phyloP scores from a whole-genome alignment of 2,329 filamentous ascomycete species.

The Curvularia verruculosa region DNA sequence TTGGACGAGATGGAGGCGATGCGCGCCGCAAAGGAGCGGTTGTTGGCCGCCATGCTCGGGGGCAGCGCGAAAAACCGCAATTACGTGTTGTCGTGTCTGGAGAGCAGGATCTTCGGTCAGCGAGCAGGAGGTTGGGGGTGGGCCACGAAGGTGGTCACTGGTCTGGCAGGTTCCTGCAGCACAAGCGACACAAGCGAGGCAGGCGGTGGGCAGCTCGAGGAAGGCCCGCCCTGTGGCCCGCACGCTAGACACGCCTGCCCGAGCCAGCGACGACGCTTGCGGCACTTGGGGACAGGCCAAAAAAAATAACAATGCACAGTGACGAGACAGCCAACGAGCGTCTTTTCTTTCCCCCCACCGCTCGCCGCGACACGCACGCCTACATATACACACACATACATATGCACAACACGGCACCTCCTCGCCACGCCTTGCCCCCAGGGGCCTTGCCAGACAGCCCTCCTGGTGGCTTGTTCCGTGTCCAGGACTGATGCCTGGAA shows the following conservation, averaged over 20 bases:
- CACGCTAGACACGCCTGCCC: conserved; percentile 6
- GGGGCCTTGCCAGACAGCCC: neutral
- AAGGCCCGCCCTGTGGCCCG: conserved; percentile 12
- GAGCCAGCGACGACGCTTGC: neutral
- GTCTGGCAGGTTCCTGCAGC: conserved; percentile 15
- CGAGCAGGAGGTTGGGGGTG: conserved; percentile 14
- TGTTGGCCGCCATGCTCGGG: conserved; percentile 38
- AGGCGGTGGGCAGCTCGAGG: conserved; percentile 12
- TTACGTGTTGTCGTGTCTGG: conserved; percentile 20
- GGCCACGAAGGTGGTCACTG: conserved; percentile 13
- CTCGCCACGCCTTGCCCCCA: too few relatives aligned
- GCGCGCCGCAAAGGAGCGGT: conserved; percentile 49
- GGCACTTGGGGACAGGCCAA: neutral
- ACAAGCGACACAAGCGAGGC: conserved; percentile 13
- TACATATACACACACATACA: neutral
- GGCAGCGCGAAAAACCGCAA: conserved; percentile 23
- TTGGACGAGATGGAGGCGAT: conserved; percentile 60
- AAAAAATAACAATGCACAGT: neutral
- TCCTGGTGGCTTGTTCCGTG: conserved; percentile 2
- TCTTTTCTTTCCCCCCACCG: neutral
- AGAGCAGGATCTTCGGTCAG: conserved; percentile 16
- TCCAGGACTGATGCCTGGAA: conserved; percentile 12
- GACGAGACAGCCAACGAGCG: neutral
- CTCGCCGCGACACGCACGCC: too few relatives aligned
- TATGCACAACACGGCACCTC: too few relatives aligned